Evolutionary conservation across 2,329 filamentous ascomycete species (phyloP).

Genomic region (Colletotrichum abscissum): DNA sequence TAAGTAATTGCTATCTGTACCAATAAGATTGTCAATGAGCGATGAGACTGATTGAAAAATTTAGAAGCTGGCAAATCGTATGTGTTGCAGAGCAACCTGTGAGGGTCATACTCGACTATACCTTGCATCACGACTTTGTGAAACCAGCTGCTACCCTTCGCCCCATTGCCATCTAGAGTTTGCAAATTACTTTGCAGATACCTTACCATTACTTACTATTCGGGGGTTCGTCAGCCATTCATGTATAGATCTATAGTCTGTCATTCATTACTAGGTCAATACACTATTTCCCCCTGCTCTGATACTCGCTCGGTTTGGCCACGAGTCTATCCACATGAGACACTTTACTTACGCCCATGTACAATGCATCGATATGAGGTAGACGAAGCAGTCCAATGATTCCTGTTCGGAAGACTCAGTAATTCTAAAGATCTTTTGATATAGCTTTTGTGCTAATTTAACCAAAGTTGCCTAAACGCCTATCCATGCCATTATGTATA

Average conservation of each 20-base stretch:
- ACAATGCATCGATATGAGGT: neutral
- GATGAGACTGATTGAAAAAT: neutral
- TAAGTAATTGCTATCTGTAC: neutral
- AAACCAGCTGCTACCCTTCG: neutral
- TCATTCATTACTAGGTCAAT: neutral
- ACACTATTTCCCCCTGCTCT: neutral
- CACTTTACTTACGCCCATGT: neutral
- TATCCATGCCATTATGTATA: neutral
- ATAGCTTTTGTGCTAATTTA: neutral
- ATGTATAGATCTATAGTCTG: neutral
- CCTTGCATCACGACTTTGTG: neutral
- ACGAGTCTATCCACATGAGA: neutral
- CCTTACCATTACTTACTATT: neutral
- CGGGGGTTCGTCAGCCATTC: neutral
- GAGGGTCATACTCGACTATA: too few relatives aligned
- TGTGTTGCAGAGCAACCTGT: too few relatives aligned
- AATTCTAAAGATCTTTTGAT: neutral
- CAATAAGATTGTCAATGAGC: neutral
- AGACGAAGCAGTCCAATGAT: neutral
- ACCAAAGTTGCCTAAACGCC: neutral
- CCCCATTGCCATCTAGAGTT: neutral
- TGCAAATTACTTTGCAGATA: neutral
- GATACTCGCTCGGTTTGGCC: neutral
- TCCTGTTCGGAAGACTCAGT: neutral
- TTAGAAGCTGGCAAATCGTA: too few relatives aligned